Conservation (phyloP, 1,284 basidiomycete species). For the Apiotrichum laibachii region DNA sequence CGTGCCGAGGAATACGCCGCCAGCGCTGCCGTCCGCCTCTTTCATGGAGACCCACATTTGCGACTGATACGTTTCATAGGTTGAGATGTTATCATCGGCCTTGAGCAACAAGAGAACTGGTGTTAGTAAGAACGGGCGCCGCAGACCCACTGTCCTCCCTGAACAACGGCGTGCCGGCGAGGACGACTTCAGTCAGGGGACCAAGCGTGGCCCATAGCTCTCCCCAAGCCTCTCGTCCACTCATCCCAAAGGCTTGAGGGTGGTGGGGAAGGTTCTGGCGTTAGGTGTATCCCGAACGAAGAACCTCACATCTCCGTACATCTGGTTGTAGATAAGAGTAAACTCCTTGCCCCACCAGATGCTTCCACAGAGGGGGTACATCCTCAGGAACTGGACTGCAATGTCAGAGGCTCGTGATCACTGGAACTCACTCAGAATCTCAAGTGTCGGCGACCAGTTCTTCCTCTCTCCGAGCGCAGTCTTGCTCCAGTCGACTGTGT, state of each 20-base stretch:
- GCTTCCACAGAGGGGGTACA: constrained; percentile 41
- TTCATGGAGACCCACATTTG: constrained; percentile 45
- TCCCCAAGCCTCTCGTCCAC: constrained; percentile 41
- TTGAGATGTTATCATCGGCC: not conserved
- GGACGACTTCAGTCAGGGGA: constrained; percentile 41
- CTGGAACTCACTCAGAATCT: constrained; percentile 31
- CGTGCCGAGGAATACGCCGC: constrained; percentile 45
- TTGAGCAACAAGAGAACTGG: constrained; percentile 31
- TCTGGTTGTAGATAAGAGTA: constrained; percentile 48
- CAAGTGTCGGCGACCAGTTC: constrained; percentile 42
- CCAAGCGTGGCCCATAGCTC: constrained; percentile 45
- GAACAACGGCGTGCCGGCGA: constrained; percentile 40
- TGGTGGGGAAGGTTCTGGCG: constrained; percentile 32
- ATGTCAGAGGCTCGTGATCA: not conserved
- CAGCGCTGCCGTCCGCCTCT: constrained; percentile 37
- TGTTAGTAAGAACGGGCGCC: not conserved
- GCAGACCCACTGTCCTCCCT: constrained; percentile 41
- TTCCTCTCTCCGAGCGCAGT: constrained; percentile 41
- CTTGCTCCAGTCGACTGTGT: constrained; percentile 42
- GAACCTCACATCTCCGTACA: constrained; percentile 31
- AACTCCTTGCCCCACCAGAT: constrained; percentile 49
- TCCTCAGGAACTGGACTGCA: constrained; percentile 35
- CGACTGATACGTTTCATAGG: constrained; percentile 33
- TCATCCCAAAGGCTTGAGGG: constrained; percentile 44
- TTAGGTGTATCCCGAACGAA: not conserved